Conservation (phyloP, 2,329 filamentous ascomycete genomes). For the Trichophyton benhamiae region DNA sequence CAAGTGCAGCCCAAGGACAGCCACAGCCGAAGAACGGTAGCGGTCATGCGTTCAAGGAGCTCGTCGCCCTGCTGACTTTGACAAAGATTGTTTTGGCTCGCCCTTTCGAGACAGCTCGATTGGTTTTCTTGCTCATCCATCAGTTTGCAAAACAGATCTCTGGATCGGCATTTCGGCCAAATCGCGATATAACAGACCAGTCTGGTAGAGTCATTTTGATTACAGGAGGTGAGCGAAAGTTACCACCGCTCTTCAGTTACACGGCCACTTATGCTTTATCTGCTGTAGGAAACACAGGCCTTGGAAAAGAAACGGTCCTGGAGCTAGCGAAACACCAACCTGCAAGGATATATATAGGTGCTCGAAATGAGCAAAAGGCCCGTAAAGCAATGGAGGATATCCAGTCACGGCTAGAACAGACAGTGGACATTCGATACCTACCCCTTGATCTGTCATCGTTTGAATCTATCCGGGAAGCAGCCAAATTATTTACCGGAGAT, state of each 20-base stretch:
- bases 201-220: constrained; percentile 40
- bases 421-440: constrained; percentile 33
- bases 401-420: constrained; percentile 18
- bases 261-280: neutral
- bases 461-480: constrained; percentile 36
- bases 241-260: neutral
- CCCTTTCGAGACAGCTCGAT: constrained; percentile 1
- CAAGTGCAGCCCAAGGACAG: neutral
- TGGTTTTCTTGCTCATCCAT: neutral
- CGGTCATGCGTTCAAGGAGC: neutral
- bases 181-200: constrained; percentile 35
- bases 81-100: neutral
- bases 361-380: constrained; percentile 34
- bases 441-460: constrained; percentile 42
- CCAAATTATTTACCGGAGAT: constrained; percentile 29
- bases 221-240: constrained; percentile 34
- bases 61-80: neutral
- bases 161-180: constrained; percentile 27
- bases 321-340: constrained; percentile 41
- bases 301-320: constrained; percentile 37
- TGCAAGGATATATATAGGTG: constrained; percentile 43
- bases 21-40: neutral
- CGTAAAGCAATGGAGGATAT: constrained; percentile 35
- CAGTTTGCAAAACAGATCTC: constrained; percentile 5
- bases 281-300: constrained; percentile 30